Evolutionary conservation across 2,329 filamentous ascomycete genomes (phyloP).

Genomic region (Botrytis squamosa): DNA sequence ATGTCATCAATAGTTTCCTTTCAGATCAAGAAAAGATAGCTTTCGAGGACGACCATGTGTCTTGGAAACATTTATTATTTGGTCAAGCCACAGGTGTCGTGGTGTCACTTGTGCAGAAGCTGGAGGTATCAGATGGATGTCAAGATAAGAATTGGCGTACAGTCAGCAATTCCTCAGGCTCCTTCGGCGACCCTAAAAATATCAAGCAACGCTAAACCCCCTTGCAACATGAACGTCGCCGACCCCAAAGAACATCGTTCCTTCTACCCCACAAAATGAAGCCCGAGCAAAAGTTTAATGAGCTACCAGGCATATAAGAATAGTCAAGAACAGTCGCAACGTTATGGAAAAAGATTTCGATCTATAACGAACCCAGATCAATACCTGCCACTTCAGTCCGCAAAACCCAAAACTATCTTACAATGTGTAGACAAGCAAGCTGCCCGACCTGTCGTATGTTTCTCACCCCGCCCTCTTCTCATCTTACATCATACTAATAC

Average conservation of each 20-base stretch:
- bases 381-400: background rate
- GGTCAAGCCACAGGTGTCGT: background rate
- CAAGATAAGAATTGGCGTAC: background rate
- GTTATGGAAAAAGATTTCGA: background rate
- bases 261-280: conserved; percentile 3
- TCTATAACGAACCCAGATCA: background rate
- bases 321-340: background rate
- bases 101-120: background rate
- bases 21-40: background rate
- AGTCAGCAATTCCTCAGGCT: background rate
- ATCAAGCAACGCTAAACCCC: background rate
- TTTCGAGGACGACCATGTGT: background rate
- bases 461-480: conserved; percentile 8
- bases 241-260: background rate
- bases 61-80: background rate
- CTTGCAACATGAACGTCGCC: background rate
- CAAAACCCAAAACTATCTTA: background rate
- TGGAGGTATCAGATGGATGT: conserved; percentile 7
- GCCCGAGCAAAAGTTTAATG: background rate
- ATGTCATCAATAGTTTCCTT: background rate
- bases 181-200: background rate
- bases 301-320: background rate
- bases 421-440: conserved; percentile 52
- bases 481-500: conserved; percentile 15
- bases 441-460: conserved; percentile 51